Evolutionary conservation across 2,329 filamentous ascomycete species (phyloP), one percentile per base, ranked within the genome.

Genomic region (Penicillium sp.): DNA sequence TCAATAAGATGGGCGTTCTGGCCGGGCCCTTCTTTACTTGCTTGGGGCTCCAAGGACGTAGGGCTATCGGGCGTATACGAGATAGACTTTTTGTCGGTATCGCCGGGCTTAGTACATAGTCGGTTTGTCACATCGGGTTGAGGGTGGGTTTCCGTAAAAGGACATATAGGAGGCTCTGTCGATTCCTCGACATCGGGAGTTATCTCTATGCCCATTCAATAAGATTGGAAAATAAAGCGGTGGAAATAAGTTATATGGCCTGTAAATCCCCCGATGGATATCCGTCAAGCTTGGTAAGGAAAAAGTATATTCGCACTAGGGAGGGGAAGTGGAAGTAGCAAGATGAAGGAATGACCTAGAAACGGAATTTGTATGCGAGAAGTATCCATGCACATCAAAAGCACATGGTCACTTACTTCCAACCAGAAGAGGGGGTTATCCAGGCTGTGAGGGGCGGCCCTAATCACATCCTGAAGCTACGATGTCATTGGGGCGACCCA

Each of bases 201-300:
- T 51, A 60, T 71, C 62, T 73, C 71, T 65, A 70, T 69, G 70
- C 71, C 71, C 71, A 74, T 74, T 72, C 71, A 73, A 73, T 67
- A 48, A n/a, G 35, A 57, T 29, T 50, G 29, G 13, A 38, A 48
- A 45, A 39, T 12, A 25, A 38, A 48, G 31, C 12, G 15, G 42
- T 42, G 35, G 15, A 31, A 52, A 45, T n/a, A 42, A 38, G 41
- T 34, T 53, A 45, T 34, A 46, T 47, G 44, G 27, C 37, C 15
- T 42, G 45, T 27, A 35, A 35, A 51, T 54, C 29, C 27, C 39
- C 39, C 44, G 39, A 35, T 34, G 34, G 42, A 35, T 40, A 32
- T n/a, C 35, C 39, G 46, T 38, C 13, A 44, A 31, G 16, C 21
- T 40, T 34, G 12, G 27, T 23, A 50, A 16, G 21, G 16, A 3